phyloP scores from a whole-genome alignment of 768 basidiomycete species.

The Russula lepida region DNA sequence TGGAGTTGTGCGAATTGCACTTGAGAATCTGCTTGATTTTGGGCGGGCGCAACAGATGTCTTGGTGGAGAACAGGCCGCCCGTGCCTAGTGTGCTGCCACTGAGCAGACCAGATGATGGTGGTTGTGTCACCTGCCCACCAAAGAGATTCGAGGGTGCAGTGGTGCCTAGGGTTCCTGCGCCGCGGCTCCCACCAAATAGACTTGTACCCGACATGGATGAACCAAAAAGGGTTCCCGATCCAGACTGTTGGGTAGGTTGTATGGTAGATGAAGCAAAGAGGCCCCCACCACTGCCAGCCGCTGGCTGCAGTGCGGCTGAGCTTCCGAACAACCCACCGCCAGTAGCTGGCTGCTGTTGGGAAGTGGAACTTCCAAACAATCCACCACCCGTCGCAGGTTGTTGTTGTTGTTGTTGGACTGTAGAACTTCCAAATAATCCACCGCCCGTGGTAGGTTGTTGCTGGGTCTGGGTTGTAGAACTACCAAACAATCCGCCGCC shows the following conservation, averaged over 20 bases:
- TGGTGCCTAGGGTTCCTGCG: not conserved
- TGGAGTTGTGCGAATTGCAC: slow-evolving; percentile 45
- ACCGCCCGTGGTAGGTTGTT: slow-evolving; percentile 5
- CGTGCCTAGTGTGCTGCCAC: slow-evolving; percentile 16
- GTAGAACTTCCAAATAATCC: not conserved
- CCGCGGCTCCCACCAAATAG: not conserved
- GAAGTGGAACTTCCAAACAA: not conserved
- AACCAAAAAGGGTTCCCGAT: slow-evolving; percentile 1
- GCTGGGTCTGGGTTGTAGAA: slow-evolving; percentile 6
- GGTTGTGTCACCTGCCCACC: slow-evolving; percentile 15
- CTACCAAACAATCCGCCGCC: not conserved
- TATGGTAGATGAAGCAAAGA: slow-evolving; percentile 4
- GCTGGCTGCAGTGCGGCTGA: slow-evolving; percentile 12
- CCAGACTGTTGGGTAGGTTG: slow-evolving; percentile 4
- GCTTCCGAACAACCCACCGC: slow-evolving; percentile 23
- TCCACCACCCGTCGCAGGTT: not conserved
- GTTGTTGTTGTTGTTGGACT: not conserved
- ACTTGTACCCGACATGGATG: not conserved
- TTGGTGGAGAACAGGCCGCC: slow-evolving; percentile 22
- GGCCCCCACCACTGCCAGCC: slow-evolving; percentile 2
- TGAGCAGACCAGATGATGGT: slow-evolving; percentile 20
- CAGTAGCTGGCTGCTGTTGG: not conserved
- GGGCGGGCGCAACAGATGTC: slow-evolving; percentile 30
- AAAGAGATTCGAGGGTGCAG: not conserved
- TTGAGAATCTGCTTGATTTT: slow-evolving; percentile 52